phyloP scores from a whole-genome alignment of 495 filamentous ascomycete genomes.

The Penicillium nucicola region DNA sequence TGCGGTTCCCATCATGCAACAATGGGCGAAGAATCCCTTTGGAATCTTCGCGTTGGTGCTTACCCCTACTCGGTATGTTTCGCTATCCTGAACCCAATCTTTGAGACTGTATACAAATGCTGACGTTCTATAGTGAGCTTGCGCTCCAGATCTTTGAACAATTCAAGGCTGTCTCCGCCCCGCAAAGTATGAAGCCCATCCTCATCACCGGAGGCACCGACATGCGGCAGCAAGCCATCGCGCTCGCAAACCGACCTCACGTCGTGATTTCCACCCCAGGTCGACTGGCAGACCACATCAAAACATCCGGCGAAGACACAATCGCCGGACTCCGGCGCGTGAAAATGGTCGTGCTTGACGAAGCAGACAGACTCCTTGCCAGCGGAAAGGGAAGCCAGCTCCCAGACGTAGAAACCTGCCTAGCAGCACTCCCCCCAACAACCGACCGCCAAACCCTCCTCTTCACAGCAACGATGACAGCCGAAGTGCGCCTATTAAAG shows the following conservation, averaged over 20 bases:
- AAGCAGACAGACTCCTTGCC: conserved; percentile 88
- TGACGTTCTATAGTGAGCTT: conserved; percentile 60
- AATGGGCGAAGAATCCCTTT: conserved; percentile 87
- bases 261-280: conserved; percentile 94
- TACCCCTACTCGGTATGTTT: conserved; percentile 74
- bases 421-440: conserved; percentile 70
- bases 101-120: background rate
- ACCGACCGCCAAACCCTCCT: conserved; percentile 79
- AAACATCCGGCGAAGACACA: conserved; percentile 85
- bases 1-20: conserved; percentile 86
- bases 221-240: conserved; percentile 86
- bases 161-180: conserved; percentile 82
- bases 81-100: background rate
- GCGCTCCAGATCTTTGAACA: conserved; percentile 96
- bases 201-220: conserved; percentile 89
- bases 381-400: conserved; percentile 79
- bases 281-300: conserved; percentile 90
- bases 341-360: conserved; percentile 87
- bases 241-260: conserved; percentile 76
- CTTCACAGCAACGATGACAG: conserved; percentile 95
- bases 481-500: conserved; percentile 85
- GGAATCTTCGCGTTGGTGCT: conserved; percentile 88
- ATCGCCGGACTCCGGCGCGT: conserved; percentile 72
- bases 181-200: conserved; percentile 77
- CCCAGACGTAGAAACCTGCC: conserved; percentile 85